Conservation (phyloP, 1,284 basidiomycete genomes). For the Cutaneotrichosporon dermatis region DNA sequence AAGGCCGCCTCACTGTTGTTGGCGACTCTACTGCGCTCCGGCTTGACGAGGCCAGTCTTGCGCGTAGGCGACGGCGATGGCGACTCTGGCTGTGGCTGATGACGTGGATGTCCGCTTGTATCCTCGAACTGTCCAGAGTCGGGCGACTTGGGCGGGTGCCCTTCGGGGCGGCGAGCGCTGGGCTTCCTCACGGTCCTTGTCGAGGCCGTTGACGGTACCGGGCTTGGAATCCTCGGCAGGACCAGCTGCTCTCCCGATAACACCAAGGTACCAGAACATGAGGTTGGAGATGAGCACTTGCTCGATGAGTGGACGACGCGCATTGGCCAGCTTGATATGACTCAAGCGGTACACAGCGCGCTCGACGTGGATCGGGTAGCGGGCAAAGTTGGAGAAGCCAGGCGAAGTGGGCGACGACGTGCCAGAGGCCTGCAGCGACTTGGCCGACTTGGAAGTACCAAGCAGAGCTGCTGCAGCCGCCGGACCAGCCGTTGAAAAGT, state of each 20-base stretch:
- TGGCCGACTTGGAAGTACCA: constrained; percentile 73
- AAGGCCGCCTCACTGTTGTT: constrained; percentile 72
- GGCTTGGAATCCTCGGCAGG: constrained; percentile 49
- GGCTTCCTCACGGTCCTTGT: constrained; percentile 36
- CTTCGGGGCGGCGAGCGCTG: constrained; percentile 44
- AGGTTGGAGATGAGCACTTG: constrained; percentile 98
- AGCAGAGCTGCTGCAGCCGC: constrained; percentile 76
- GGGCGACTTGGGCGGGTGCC: constrained; percentile 41
- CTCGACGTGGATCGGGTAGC: constrained; percentile 97
- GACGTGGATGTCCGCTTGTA: background rate
- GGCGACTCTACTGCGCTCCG: constrained; percentile 47
- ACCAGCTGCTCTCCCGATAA: constrained; percentile 70
- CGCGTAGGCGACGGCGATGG: constrained; percentile 13
- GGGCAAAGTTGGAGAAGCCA: constrained; percentile 61
- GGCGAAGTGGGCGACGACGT: constrained; percentile 53
- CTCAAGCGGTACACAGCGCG: constrained; percentile 93
- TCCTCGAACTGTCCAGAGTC: constrained; percentile 28
- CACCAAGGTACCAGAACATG: constrained; percentile 99
- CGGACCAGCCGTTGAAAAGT: constrained; percentile 60
- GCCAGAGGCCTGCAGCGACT: constrained; percentile 49
- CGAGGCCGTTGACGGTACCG: constrained; percentile 44
- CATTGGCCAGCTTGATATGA: constrained; percentile 98
- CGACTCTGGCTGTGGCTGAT: constrained; percentile 26
- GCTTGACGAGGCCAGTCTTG: constrained; percentile 42
- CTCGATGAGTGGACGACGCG: constrained; percentile 90